A percentile compares a stretch with the other conserved stretches of the same genome.
These are phyloP conservation scores for Tetradesmus obliquus DNA, from an alignment of 139 green algal species.

Conservation along the genomic window DNA sequence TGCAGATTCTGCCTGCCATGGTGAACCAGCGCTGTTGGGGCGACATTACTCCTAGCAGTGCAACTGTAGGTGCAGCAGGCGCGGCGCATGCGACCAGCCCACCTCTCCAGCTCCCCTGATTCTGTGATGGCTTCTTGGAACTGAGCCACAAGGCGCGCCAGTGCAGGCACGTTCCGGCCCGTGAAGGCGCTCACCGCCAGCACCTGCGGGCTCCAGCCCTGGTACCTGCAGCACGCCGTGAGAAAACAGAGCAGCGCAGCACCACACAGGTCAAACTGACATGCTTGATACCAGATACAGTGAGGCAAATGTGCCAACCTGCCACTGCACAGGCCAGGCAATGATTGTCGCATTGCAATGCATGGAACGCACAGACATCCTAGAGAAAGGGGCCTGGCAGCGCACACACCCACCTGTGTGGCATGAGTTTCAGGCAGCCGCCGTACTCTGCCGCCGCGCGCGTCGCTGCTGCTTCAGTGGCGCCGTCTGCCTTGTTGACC, in stretches of 20 bases:
- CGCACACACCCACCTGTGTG: slow-evolving; percentile 35
- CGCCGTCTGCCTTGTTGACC: slow-evolving; percentile 72
- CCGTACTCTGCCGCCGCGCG: slow-evolving; percentile 43
- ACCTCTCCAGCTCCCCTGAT: slow-evolving; percentile 35
- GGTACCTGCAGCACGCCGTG: slow-evolving; percentile 12
- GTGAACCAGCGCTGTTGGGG: neutral
- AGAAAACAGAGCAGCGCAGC: too few relatives aligned
- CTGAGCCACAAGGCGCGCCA: slow-evolving; percentile 43
- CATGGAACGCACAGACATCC: too few relatives aligned
- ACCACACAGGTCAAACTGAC: too few relatives aligned
- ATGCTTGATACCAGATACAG: too few relatives aligned
- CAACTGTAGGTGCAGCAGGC: neutral
- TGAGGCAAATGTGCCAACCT: too few relatives aligned
- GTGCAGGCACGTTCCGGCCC: slow-evolving; percentile 33
- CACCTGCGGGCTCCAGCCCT: slow-evolving; percentile 19
- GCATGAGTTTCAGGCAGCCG: slow-evolving; percentile 52
- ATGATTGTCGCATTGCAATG: too few relatives aligned
- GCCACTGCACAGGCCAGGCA: too few relatives aligned
- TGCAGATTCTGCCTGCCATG: neutral
- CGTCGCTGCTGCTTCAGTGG: slow-evolving; percentile 43
- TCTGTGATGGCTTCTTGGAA: slow-evolving; percentile 40
- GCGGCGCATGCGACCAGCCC: neutral
- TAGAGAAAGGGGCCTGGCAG: neutral
- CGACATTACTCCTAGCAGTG: neutral
- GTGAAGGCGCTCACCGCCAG: slow-evolving; percentile 38